A percentile compares a stretch with the other conserved stretches of the same genome.
Conservation (phyloP, 495 filamentous ascomycete species). For the Neurospora sublineolata region DNA sequence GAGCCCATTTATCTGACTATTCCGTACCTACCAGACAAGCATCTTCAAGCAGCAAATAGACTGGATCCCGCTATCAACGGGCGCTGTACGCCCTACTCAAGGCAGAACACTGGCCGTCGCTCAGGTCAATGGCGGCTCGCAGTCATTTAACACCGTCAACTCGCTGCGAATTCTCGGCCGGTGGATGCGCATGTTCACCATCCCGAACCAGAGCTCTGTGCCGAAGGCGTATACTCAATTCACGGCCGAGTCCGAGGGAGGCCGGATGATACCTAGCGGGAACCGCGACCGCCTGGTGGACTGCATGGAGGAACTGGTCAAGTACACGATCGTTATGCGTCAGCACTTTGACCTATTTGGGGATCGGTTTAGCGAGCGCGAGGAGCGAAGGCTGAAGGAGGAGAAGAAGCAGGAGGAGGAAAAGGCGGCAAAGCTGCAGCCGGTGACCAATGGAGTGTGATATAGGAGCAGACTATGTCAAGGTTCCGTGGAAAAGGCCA, state of each 20-base stretch:
- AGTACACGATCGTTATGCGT: constrained; percentile 58
- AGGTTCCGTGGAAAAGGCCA: no score
- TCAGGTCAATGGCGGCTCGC: constrained; percentile 55
- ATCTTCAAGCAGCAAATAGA: constrained; percentile 72
- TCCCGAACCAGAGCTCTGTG: constrained; percentile 58
- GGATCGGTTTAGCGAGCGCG: constrained; percentile 50
- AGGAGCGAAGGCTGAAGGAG: constrained; percentile 25
- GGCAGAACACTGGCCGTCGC: constrained; percentile 54
- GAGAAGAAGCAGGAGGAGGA: not conserved
- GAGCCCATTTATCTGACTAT: not conserved
- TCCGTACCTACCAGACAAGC: constrained; percentile 38
- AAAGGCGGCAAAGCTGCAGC: constrained; percentile 1
- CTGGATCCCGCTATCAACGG: constrained; percentile 56
- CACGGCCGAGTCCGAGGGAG: constrained; percentile 30
- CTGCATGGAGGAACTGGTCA: constrained; percentile 71
- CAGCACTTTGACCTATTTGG: constrained; percentile 50
- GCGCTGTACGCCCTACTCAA: constrained; percentile 57
- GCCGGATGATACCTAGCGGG: constrained; percentile 46
- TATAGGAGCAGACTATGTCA: not conserved
- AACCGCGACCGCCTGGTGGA: constrained; percentile 60
- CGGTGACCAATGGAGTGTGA: not conserved
- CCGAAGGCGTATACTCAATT: constrained; percentile 58
- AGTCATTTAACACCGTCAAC: constrained; percentile 69
- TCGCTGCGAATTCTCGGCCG: constrained; percentile 55
- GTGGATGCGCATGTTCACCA: constrained; percentile 72